Conservation (phyloP, 352 stramenopile species). For the Phytophthora uliginosa region DNA sequence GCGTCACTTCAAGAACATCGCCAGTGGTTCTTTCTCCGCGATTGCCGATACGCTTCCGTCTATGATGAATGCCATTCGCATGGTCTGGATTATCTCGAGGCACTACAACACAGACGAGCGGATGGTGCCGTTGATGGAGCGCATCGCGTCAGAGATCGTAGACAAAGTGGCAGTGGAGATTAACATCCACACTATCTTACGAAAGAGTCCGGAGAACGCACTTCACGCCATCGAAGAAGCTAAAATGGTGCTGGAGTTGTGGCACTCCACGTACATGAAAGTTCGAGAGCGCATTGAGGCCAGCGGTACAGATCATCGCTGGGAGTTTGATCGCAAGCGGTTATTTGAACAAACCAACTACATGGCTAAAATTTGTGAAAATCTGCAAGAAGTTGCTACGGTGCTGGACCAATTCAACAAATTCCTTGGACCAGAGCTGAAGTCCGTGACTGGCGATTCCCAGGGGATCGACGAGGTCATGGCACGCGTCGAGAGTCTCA, state of each 20-base stretch:
- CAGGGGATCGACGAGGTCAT: conserved; percentile 97
- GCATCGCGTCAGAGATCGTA: conserved; percentile 95
- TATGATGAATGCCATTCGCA: conserved; percentile 98
- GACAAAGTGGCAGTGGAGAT: conserved; percentile 94
- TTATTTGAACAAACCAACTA: conserved; percentile 98
- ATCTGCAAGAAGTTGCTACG: conserved; percentile 94
- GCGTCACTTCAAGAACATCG: conserved; percentile 97
- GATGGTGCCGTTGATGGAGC: conserved; percentile 97
- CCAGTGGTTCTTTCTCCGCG: conserved; percentile 88
- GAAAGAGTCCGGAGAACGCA: conserved; percentile 78
- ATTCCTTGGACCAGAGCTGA: conserved; percentile 97
- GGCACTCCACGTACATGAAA: conserved; percentile 96
- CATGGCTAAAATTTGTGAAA: conserved; percentile 96
- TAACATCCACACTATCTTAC: conserved; percentile 93
- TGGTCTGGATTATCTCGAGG: conserved; percentile 98
- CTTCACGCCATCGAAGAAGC: conserved; percentile 91
- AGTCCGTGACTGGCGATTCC: conserved; percentile 95
- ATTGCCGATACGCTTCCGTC: conserved; percentile 95
- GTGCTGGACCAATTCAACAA: conserved; percentile 97
- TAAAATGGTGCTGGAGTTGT: conserved; percentile 94
- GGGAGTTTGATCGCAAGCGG: conserved; percentile 96
- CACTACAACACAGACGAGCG: conserved; percentile 98
- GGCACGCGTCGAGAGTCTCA: conserved; percentile 84
- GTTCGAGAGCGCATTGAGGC: conserved; percentile 96
- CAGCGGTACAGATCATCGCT: conserved; percentile 95